Evolutionary conservation across 176 grass and related monocot genomes (phyloP).

Genomic region (Otatea glauca): DNA sequence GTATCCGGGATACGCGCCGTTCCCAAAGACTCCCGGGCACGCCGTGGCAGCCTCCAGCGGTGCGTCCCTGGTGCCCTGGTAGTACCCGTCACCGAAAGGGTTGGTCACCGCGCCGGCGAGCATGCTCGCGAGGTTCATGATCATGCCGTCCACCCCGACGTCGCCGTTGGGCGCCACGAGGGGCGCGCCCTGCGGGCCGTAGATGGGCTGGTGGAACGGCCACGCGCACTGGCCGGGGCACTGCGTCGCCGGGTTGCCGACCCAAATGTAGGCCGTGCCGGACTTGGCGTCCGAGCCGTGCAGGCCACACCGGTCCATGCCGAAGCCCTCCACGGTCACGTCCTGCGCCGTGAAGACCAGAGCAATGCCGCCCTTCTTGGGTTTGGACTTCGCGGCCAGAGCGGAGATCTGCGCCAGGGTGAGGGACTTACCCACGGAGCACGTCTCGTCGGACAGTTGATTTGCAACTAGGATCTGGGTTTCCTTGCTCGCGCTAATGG

Average conservation of each 20-base stretch:
- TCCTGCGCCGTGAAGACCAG: conserved; percentile 68
- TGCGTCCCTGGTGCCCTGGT: conserved; percentile 64
- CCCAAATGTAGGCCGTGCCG: conserved; percentile 57
- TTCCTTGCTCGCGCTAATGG: background rate
- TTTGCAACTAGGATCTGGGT: conserved; percentile 48
- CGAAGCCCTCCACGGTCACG: conserved; percentile 70
- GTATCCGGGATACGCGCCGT: conserved; percentile 71
- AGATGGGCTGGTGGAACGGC: conserved; percentile 77
- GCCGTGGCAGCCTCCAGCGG: conserved; percentile 64
- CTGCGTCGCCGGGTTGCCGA: conserved; percentile 67
- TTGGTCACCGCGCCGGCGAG: conserved; percentile 68
- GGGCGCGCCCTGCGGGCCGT: conserved; percentile 65
- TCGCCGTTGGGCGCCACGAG: conserved; percentile 72
- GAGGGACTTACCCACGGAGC: conserved; percentile 70
- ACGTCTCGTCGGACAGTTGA: conserved; percentile 51
- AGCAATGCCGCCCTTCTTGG: conserved; percentile 46
- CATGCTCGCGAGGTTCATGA: conserved; percentile 73
- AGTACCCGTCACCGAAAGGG: conserved; percentile 73
- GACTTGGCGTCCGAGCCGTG: conserved; percentile 63
- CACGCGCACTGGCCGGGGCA: conserved; percentile 82
- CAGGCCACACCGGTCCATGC: conserved; percentile 58
- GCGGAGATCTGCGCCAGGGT: conserved; percentile 55
- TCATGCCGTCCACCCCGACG: conserved; percentile 65
- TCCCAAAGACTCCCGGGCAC: conserved; percentile 55
- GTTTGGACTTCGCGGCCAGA: conserved; percentile 38